These are phyloP conservation scores for Pachysolen tannophilus DNA, from an alignment of 805 yeast species.

Conservation along the genomic window DNA sequence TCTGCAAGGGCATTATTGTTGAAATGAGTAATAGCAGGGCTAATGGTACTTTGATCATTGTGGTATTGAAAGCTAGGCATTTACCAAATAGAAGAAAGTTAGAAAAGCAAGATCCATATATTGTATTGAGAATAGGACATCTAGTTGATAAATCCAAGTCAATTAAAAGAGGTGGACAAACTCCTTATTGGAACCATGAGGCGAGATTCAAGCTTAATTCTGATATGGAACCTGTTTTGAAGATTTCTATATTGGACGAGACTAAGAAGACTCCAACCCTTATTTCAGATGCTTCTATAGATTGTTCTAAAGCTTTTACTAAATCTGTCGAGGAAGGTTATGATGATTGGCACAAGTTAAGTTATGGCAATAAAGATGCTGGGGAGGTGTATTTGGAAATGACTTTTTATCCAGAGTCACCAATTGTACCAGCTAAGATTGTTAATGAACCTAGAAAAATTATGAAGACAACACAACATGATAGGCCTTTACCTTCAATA, in stretches of 20 bases:
- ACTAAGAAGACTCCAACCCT: slow-evolving; percentile 80
- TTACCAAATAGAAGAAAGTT: slow-evolving; percentile 78
- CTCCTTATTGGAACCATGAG: slow-evolving; percentile 82
- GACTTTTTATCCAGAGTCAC: slow-evolving; percentile 69
- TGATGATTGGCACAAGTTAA: slow-evolving; percentile 77
- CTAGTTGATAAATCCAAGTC: slow-evolving; percentile 73
- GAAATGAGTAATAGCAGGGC: slow-evolving; percentile 23
- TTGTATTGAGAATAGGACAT: slow-evolving; percentile 73
- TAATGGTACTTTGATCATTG: slow-evolving; percentile 57
- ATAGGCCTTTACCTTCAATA: slow-evolving; percentile 19
- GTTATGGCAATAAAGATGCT: slow-evolving; percentile 63
- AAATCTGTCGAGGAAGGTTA: slow-evolving; percentile 66
- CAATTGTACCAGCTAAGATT: slow-evolving; percentile 16
- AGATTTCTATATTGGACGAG: slow-evolving; percentile 76
- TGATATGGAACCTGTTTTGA: slow-evolving; percentile 54
- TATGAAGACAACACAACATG: neutral
- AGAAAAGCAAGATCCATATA: slow-evolving; percentile 92
- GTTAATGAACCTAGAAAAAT: slow-evolving; percentile 8
- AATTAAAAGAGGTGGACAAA: slow-evolving; percentile 86
- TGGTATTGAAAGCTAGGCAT: slow-evolving; percentile 75
- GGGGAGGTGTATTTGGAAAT: slow-evolving; percentile 87
- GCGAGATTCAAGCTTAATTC: slow-evolving; percentile 58
- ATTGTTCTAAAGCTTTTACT: slow-evolving; percentile 63
- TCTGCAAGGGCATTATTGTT: no score
- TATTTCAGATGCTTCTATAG: slow-evolving; percentile 76